phyloP scores from a whole-genome alignment of 768 basidiomycete genomes.

The Agrocybe pediades region DNA sequence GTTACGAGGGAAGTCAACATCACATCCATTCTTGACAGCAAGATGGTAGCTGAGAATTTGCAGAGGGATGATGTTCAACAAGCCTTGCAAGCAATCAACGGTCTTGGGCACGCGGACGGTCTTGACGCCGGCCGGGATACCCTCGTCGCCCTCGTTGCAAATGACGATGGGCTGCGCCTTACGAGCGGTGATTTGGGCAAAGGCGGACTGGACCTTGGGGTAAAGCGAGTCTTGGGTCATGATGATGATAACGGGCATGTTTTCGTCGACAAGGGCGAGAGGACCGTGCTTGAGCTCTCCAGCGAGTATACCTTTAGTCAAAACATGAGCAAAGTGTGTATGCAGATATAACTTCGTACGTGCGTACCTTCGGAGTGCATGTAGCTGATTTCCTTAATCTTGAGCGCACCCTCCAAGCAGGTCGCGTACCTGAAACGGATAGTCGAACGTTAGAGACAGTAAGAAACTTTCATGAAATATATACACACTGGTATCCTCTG shows the following conservation, averaged over 20 bases:
- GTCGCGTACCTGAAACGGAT: conserved; percentile 74
- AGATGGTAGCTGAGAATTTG: conserved; percentile 96
- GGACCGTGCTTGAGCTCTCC: conserved; percentile 99
- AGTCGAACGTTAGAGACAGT: background rate
- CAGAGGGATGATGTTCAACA: conserved; percentile 95
- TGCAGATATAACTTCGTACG: background rate
- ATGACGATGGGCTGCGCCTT: conserved; percentile 95
- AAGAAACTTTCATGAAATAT: conserved; percentile 4
- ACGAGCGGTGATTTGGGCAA: conserved; percentile 95
- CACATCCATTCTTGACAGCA: conserved; percentile 93
- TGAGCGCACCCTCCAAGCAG: conserved; percentile 96
- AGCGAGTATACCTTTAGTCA: conserved; percentile 81
- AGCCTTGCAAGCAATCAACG: conserved; percentile 91
- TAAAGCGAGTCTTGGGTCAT: conserved; percentile 99
- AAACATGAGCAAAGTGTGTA: conserved; percentile 2
- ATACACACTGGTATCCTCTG: conserved; percentile 88
- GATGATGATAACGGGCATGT: conserved; percentile 98
- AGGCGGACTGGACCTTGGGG: conserved; percentile 96
- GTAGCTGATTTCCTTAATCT: conserved; percentile 99
- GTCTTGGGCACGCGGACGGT: conserved; percentile 95
- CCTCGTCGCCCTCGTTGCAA: conserved; percentile 90
- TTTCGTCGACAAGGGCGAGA: conserved; percentile 96
- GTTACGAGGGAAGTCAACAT: conserved; percentile 98
- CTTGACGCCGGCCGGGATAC: conserved; percentile 71
- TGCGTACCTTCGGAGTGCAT: conserved; percentile 74